Conservation (phyloP, 177 flowering plant genomes). For the Telopea speciosissima region DNA sequence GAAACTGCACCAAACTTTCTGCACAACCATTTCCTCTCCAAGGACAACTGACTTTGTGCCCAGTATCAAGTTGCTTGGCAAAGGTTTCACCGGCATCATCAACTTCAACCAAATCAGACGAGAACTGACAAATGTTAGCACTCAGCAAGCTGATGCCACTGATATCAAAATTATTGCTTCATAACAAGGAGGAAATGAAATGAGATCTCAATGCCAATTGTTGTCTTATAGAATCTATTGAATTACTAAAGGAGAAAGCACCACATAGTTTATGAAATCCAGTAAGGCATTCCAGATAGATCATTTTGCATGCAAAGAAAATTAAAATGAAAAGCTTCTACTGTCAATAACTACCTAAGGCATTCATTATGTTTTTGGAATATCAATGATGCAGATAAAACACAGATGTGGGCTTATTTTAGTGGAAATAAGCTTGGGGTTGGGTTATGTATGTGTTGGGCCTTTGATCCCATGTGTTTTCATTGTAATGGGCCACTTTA, state of each 20-base stretch:
- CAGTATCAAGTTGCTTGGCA: conserved; percentile 67
- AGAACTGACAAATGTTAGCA: conserved; percentile 12
- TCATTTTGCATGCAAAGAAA: neutral
- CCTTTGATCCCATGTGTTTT: too few species aligned
- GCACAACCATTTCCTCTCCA: conserved; percentile 97
- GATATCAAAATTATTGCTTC: conserved; percentile 5
- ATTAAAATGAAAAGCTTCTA: neutral
- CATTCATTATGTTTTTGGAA: neutral
- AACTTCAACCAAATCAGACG: conserved; percentile 38
- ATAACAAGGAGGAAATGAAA: neutral
- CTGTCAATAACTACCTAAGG: neutral
- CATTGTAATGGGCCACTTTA: too few species aligned
- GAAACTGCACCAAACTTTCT: conserved; percentile 96
- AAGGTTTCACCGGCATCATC: conserved; percentile 63
- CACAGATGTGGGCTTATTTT: too few species aligned
- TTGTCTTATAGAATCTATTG: neutral
- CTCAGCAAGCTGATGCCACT: conserved; percentile 4
- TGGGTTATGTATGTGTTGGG: too few species aligned
- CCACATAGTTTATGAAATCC: neutral
- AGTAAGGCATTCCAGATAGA: neutral
- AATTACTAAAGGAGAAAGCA: neutral
- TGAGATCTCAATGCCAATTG: neutral
- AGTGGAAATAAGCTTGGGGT: too few species aligned
- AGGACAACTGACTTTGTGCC: conserved; percentile 66
- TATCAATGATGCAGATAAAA: too few species aligned